Evolutionary conservation across 208 protist genomes (phyloP).

Genomic region (Vickermania spadyakhi): DNA sequence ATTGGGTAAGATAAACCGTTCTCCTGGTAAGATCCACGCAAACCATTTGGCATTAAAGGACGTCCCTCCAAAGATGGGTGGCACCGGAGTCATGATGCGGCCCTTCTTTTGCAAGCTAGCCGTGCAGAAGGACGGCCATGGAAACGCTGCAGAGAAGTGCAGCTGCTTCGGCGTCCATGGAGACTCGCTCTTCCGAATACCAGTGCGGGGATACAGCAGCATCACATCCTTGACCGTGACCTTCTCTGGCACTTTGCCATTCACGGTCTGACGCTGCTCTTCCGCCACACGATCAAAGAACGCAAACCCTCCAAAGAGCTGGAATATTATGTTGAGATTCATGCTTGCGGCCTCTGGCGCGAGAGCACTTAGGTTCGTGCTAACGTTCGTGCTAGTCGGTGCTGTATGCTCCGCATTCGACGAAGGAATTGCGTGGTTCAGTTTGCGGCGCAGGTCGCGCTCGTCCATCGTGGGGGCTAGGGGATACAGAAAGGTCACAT

Average conservation of each 20-base stretch:
- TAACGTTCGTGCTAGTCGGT: neutral
- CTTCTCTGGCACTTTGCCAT: constrained; percentile 1
- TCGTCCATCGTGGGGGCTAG: neutral
- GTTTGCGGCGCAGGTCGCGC: neutral
- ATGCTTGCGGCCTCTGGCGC: neutral
- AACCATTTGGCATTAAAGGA: constrained; percentile 43
- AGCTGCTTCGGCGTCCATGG: constrained; percentile 19
- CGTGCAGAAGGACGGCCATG: constrained; percentile 72
- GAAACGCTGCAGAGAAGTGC: constrained; percentile 49
- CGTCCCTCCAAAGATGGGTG: constrained; percentile 37
- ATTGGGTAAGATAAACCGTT: constrained; percentile 43
- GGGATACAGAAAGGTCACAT: neutral
- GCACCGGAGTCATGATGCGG: constrained; percentile 35
- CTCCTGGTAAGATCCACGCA: constrained; percentile 61
- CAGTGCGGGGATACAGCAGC: constrained; percentile 37
- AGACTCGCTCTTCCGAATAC: constrained; percentile 33
- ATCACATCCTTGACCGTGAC: constrained; percentile 46
- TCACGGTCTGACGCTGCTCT: constrained; percentile 3
- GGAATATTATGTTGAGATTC: constrained; percentile 22
- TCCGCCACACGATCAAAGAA: constrained; percentile 17
- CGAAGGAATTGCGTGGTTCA: neutral
- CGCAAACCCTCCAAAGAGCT: constrained; percentile 69
- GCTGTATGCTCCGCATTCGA: neutral
- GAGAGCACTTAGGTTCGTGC: neutral
- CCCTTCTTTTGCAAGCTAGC: constrained; percentile 33